phyloP scores from a whole-genome alignment of 169 alveolate species.

The Eimeria acervulina region DNA sequence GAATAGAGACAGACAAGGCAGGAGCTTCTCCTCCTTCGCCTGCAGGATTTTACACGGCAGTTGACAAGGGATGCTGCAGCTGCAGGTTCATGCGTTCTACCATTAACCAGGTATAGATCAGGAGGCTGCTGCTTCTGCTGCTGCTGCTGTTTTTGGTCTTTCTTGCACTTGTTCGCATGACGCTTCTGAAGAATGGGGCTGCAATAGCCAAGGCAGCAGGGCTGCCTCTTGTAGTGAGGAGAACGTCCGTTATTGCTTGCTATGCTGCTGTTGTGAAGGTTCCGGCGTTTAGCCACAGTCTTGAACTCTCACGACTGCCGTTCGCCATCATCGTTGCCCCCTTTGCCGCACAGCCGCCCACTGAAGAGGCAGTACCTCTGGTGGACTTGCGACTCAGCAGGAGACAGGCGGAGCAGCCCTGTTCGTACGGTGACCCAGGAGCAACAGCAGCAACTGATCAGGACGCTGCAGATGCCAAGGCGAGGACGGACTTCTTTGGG shows the following conservation, averaged over 20 bases:
- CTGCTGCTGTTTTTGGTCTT: background rate
- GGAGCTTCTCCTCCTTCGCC: conserved; percentile 79
- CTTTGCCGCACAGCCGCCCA: conserved; percentile 77
- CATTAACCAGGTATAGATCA: conserved; percentile 56
- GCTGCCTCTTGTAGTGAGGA: background rate
- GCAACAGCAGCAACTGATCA: conserved; percentile 23
- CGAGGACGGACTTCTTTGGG: background rate
- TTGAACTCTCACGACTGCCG: conserved; percentile 71
- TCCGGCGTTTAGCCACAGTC: conserved; percentile 81
- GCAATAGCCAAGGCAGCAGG: background rate
- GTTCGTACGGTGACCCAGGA: background rate
- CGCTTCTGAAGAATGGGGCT: background rate
- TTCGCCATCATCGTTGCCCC: conserved; percentile 78
- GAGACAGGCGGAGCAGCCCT: conserved; percentile 22
- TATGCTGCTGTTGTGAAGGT: conserved; percentile 54
- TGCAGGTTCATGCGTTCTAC: conserved; percentile 83
- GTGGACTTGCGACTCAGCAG: conserved; percentile 67
- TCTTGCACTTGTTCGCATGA: background rate
- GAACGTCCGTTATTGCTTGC: background rate
- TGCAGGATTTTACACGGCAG: conserved; percentile 69
- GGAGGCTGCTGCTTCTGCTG: conserved; percentile 36
- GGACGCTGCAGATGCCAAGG: background rate
- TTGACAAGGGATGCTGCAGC: conserved; percentile 82
- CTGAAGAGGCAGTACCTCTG: conserved; percentile 75
- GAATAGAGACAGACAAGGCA: conserved; percentile 73